Conservation (phyloP, 148 eudicot species). For the Euryodendron excelsum region DNA sequence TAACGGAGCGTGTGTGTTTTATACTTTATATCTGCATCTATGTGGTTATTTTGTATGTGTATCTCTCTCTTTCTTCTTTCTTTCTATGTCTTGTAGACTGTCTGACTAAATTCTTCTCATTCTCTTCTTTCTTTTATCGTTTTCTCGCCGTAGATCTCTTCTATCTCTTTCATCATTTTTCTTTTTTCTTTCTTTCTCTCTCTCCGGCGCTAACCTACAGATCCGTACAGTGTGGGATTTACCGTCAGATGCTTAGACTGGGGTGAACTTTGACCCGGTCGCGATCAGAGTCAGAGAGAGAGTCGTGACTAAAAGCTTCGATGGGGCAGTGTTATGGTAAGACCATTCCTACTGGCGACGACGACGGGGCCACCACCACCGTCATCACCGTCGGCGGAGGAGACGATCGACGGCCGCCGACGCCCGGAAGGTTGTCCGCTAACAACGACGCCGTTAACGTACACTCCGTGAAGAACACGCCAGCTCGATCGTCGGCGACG, state of each 20-base stretch:
- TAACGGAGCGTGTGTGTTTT: background rate
- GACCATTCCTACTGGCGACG: constrained; percentile 41
- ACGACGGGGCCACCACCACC: constrained; percentile 19
- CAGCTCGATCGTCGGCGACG: constrained; percentile 39
- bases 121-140: constrained; percentile 31
- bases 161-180: background rate
- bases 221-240: constrained; percentile 9
- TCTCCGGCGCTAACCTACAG: constrained; percentile 8
- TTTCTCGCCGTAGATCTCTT: constrained; percentile 22
- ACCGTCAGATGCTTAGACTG: constrained; percentile 22
- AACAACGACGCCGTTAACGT: constrained; percentile 20
- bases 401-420: constrained; percentile 33
- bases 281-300: background rate
- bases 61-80: constrained; percentile 1
- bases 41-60: background rate
- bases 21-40: background rate
- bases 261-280: constrained; percentile 22
- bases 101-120: constrained; percentile 24
- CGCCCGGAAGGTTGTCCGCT: constrained; percentile 47
- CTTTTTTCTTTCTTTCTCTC: background rate
- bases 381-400: constrained; percentile 10
- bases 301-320: background rate
- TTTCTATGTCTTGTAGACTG: background rate
- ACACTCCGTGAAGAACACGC: constrained; percentile 39
- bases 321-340: constrained; percentile 85